Evolutionary conservation across 78 protist genomes (phyloP), one percentile per base, ranked within the genome.

Genomic region (Dictyostelium firmibasis): DNA sequence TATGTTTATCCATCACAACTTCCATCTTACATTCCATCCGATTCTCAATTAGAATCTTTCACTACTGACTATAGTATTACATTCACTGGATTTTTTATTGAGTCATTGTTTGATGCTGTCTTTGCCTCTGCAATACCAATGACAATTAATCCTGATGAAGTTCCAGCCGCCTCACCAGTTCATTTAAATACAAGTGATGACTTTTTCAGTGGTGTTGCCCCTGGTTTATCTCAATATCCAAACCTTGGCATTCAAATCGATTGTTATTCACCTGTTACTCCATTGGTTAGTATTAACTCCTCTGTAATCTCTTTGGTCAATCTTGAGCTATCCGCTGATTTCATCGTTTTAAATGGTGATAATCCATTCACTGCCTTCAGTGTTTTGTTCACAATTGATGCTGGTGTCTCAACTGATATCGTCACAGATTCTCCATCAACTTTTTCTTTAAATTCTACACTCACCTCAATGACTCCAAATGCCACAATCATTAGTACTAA

Each of bases 111-210:
- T 47, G 79, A 67, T 69, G 89, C 89, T 16, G 47, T 16, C 9
- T 41, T 84, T 8, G 20, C 31, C 0, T 23, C 74, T 4, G 14
- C 9, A 18, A 16, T 84, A 3, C 89, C 89, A 84, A 27, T n/a
- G 20, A 35, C 53, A 7, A 38, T 84, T 14, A 41, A 18, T 25
- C 89, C 89, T 41, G 14, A 8, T 11, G n/a, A 67, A 67, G 81
- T 84, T 0, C 89, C 89, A 27, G 16, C 79, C 0, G 89, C 57
- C 8, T 41, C 69, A 20, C 89, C 89, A 43, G 89, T 84, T 41
- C 31, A 23, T 3, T 67, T 84, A 27, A 84, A 84, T 67, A 84
- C 89, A 3, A 25, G 47, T 67, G 89, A 84, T 84, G 50, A 29
- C 9, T 84, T 84, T 57, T 84, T 84, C 44, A 25, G 23, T 13